A percentile compares a stretch with the other conserved stretches of the same genome.
Conservation (phyloP, 1,284 basidiomycete species). For the Heterobasidion occidentale region DNA sequence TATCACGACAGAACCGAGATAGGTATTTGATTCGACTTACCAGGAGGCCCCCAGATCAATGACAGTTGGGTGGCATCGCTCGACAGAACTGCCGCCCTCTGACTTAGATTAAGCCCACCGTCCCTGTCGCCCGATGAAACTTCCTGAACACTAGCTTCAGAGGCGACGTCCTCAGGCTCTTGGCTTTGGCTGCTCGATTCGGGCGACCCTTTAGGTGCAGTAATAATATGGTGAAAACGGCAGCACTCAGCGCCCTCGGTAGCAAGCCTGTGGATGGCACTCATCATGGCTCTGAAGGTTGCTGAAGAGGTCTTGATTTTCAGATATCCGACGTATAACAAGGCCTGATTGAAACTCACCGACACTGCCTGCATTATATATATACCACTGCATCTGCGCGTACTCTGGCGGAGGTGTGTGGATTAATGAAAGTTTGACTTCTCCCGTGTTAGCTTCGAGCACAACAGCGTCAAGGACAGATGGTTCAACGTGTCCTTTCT, state of each 20-base stretch:
- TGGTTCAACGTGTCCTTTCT: constrained; percentile 36
- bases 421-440: constrained; percentile 42
- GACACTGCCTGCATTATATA: constrained; percentile 53
- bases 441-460: constrained; percentile 38
- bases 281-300: constrained; percentile 55
- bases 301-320: constrained; percentile 23
- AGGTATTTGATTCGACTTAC: constrained; percentile 20
- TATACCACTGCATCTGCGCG: constrained; percentile 48
- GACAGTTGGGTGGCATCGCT: constrained; percentile 32
- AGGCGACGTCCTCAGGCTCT: neutral
- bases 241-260: constrained; percentile 37
- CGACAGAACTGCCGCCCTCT: constrained; percentile 37
- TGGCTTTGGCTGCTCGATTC: neutral
- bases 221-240: constrained; percentile 38
- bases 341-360: constrained; percentile 24
- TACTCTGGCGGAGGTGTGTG: constrained; percentile 54
- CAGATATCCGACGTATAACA: neutral
- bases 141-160: neutral
- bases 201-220: constrained; percentile 3
- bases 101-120: constrained; percentile 41
- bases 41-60: constrained; percentile 62
- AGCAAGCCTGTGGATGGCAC: constrained; percentile 42
- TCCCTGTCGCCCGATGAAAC: neutral
- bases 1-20: neutral
- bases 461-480: constrained; percentile 50